phyloP scores from a whole-genome alignment of 2,329 filamentous ascomycete genomes.

The Colletotrichum chlorophyti region DNA sequence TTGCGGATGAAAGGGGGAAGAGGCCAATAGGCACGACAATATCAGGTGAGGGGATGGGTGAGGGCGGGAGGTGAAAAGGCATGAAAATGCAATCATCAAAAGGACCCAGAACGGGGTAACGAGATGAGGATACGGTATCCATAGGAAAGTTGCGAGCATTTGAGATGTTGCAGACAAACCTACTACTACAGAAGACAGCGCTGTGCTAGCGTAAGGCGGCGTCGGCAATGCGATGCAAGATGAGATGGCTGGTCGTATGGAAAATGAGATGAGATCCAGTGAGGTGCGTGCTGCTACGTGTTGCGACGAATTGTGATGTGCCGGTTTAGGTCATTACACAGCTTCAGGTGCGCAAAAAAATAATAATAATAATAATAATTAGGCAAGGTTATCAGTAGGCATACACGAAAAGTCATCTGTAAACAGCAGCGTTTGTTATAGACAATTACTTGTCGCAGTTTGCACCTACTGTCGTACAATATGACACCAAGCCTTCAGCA shows the following conservation, averaged over 20 bases:
- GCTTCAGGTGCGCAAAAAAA: no score
- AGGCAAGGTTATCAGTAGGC: no score
- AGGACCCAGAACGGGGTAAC: background rate
- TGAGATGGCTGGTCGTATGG: constrained; percentile 1
- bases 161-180: no score
- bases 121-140: background rate
- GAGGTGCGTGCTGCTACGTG: background rate
- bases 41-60: background rate
- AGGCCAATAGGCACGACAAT: no score
- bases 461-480: no score
- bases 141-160: constrained; percentile 5
- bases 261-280: constrained; percentile 6
- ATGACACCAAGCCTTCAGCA: constrained; percentile 16
- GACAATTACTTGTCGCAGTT: no score
- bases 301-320: background rate
- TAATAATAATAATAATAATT: no score
- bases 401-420: no score
- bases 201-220: constrained; percentile 1
- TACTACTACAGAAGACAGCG: constrained; percentile 12
- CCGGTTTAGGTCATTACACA: no score
- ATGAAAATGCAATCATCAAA: background rate
- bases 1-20: constrained; percentile 5
- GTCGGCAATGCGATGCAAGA: constrained; percentile 6
- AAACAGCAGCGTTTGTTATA: no score
- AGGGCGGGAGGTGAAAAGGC: constrained; percentile 4